These are phyloP conservation scores for Orychophragmus violaceus DNA, from an alignment of 345 rosid genomes.

Conservation along the genomic window DNA sequence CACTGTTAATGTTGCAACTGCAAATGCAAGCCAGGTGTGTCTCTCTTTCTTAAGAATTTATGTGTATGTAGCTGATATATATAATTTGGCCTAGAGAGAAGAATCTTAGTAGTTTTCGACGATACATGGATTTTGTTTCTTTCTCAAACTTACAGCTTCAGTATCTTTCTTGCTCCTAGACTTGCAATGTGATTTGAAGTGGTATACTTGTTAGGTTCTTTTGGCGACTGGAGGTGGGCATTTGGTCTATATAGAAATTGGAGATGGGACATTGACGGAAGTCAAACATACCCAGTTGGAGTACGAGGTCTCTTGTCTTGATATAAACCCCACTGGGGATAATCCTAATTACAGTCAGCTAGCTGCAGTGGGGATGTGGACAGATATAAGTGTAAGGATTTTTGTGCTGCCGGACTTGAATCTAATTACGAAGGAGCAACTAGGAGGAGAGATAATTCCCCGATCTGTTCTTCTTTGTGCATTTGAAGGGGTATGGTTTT, in stretches of 20 bases:
- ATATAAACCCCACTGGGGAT: constrained; percentile 84
- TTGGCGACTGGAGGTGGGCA: constrained; percentile 96
- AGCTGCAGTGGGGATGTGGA: constrained; percentile 99
- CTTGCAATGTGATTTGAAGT: constrained; percentile 4
- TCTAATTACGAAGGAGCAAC: constrained; percentile 69
- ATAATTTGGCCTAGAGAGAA: background rate
- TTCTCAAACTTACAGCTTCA: background rate
- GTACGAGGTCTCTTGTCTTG: constrained; percentile 89
- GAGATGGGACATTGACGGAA: constrained; percentile 69
- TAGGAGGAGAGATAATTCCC: constrained; percentile 97
- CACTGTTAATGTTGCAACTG: constrained; percentile 88
- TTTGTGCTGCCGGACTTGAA: constrained; percentile 77
- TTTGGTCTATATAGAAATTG: constrained; percentile 86
- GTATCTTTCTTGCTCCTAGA: background rate
- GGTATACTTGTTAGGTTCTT: constrained; percentile 52
- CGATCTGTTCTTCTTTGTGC: constrained; percentile 89
- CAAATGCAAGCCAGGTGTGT: constrained; percentile 85
- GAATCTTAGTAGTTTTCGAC: background rate
- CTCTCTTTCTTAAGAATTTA: background rate
- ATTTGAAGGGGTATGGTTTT: constrained; percentile 82
- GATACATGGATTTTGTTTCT: background rate
- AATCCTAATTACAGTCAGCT: constrained; percentile 65
- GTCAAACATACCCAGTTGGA: constrained; percentile 65
- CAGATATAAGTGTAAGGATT: constrained; percentile 78
- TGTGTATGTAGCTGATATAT: background rate